Conservation (phyloP, 768 basidiomycete genomes). For the Steccherinum ochraceum region DNA sequence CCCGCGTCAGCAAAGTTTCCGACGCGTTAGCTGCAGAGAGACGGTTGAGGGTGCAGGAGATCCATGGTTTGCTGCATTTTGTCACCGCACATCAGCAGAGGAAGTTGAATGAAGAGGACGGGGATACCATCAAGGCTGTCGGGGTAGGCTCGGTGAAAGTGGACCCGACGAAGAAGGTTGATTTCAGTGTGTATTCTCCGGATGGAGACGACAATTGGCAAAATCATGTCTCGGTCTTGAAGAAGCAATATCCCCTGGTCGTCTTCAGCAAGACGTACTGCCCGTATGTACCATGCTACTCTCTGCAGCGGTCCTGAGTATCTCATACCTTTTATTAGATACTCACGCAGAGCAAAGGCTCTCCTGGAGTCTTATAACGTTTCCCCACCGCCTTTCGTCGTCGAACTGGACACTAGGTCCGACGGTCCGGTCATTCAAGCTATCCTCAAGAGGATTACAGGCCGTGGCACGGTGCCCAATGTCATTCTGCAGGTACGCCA, state of each 20-base stretch:
- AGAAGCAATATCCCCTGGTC: slow-evolving; percentile 53
- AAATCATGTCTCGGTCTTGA: slow-evolving; percentile 34
- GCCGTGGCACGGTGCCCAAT: slow-evolving; percentile 71
- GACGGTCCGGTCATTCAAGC: slow-evolving; percentile 60
- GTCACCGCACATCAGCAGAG: slow-evolving; percentile 44
- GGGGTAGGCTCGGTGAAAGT: slow-evolving; percentile 29
- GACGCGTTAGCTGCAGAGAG: slow-evolving; percentile 18
- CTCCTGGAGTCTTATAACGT: slow-evolving; percentile 57
- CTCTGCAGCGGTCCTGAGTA: background rate
- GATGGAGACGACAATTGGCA: slow-evolving; percentile 39
- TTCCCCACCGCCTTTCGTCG: slow-evolving; percentile 55
- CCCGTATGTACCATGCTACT: slow-evolving; percentile 44
- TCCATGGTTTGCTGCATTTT: slow-evolving; percentile 67
- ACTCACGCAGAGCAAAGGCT: slow-evolving; percentile 54
- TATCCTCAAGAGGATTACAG: slow-evolving; percentile 60
- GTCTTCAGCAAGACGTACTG: slow-evolving; percentile 86
- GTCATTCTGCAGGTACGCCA: slow-evolving; percentile 48
- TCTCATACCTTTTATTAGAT: slow-evolving; percentile 30
- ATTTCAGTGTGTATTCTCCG: slow-evolving; percentile 49
- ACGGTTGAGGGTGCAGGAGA: slow-evolving; percentile 37
- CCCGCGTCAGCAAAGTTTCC: slow-evolving; percentile 25
- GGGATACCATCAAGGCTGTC: slow-evolving; percentile 11
- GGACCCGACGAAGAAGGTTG: slow-evolving; percentile 42
- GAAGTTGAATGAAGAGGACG: slow-evolving; percentile 25
- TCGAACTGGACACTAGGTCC: slow-evolving; percentile 67